Conservation (phyloP, 2,329 filamentous ascomycete species). For the Thelonectria blattea region DNA sequence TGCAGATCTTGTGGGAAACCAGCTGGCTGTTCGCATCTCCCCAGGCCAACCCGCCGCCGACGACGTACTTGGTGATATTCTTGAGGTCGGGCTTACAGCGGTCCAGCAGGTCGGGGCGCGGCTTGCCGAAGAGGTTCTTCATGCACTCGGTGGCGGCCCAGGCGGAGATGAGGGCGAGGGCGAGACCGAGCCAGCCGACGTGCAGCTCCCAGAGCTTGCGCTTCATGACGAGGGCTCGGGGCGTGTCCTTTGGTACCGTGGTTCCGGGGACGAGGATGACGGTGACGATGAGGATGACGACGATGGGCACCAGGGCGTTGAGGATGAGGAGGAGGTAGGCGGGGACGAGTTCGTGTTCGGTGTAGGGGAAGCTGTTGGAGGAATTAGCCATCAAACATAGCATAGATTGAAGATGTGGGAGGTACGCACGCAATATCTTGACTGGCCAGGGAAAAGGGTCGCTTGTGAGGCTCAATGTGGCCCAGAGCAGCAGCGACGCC, state of each 20-base stretch:
- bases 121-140: constrained; percentile 76
- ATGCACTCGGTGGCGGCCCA: constrained; percentile 86
- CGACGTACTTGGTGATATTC: constrained; percentile 63
- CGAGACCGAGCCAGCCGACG: constrained; percentile 82
- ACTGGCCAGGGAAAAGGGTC: constrained; percentile 74
- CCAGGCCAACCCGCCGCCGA: constrained; percentile 67
- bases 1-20: constrained; percentile 80
- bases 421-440: constrained; percentile 73
- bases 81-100: constrained; percentile 78
- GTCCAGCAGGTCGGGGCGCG: constrained; percentile 81
- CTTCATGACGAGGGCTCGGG: constrained; percentile 71
- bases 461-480: constrained; percentile 66
- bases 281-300: constrained; percentile 71
- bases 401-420: background rate
- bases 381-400: constrained; percentile 12
- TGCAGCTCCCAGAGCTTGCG: constrained; percentile 93
- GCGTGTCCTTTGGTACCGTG: constrained; percentile 67
- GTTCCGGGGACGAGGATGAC: constrained; percentile 75
- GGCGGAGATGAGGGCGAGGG: constrained; percentile 70
- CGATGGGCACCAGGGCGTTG: constrained; percentile 67
- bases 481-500: constrained; percentile 65
- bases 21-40: constrained; percentile 66
- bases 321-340: constrained; percentile 69
- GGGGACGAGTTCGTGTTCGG: constrained; percentile 73
- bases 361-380: constrained; percentile 68